phyloP scores from a whole-genome alignment of 1,284 basidiomycete genomes.

The Omphalotus olearius region DNA sequence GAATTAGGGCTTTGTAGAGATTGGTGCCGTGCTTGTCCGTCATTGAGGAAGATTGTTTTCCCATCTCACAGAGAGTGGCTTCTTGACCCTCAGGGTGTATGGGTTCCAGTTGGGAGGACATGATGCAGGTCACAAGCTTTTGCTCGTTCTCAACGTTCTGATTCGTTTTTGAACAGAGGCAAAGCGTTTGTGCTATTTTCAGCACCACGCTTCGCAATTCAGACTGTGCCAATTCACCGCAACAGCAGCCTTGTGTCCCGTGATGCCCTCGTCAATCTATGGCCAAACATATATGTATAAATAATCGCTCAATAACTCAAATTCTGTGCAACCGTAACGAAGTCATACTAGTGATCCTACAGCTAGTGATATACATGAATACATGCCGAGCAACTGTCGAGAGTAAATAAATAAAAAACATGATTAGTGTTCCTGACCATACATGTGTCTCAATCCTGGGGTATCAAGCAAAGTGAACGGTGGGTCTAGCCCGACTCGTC shows the following conservation, averaged over 20 bases:
- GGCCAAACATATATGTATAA: neutral
- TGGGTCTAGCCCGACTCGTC: slow-evolving; percentile 47
- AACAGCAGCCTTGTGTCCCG: too few species aligned
- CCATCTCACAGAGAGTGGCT: slow-evolving; percentile 48
- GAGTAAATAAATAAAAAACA: slow-evolving; percentile 11
- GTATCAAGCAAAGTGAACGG: slow-evolving; percentile 5
- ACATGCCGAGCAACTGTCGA: slow-evolving; percentile 3
- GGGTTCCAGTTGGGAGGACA: slow-evolving; percentile 16
- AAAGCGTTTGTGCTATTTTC: too few species aligned
- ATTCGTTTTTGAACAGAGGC: neutral
- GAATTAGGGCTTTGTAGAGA: slow-evolving; percentile 48
- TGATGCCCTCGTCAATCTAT: too few species aligned
- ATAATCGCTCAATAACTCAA: slow-evolving; percentile 6
- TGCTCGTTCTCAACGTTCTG: neutral
- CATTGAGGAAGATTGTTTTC: slow-evolving; percentile 49
- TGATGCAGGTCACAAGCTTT: neutral
- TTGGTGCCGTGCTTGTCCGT: slow-evolving; percentile 51
- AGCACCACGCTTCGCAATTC: too few species aligned
- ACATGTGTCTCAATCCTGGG: slow-evolving; percentile 1
- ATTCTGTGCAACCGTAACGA: neutral
- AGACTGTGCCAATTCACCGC: too few species aligned
- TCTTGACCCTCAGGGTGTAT: slow-evolving; percentile 23
- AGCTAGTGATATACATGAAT: slow-evolving; percentile 12
- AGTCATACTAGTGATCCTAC: slow-evolving; percentile 12
- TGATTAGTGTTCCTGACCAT: neutral